Percentiles rank a stretch among this genome's conserved stretches.
Conservation (phyloP, 2,329 filamentous ascomycete genomes). For the Aspergillus oerlinghausenensis region DNA sequence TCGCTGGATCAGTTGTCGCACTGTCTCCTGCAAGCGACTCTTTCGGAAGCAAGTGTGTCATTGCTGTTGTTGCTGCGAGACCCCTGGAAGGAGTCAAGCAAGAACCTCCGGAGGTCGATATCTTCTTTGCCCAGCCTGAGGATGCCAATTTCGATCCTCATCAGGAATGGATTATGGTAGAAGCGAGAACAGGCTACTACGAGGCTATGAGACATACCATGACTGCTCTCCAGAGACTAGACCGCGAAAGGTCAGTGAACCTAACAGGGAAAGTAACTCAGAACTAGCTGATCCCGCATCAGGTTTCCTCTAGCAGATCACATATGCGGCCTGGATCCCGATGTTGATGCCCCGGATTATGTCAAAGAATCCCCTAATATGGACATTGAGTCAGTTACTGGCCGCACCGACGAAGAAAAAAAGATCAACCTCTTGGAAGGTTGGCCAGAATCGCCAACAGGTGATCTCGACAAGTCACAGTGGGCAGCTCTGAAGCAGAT, state of each 20-base stretch:
- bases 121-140: slow-evolving; percentile 61
- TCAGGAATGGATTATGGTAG: slow-evolving; percentile 71
- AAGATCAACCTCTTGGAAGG: slow-evolving; percentile 51
- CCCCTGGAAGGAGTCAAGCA: slow-evolving; percentile 59
- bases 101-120: slow-evolving; percentile 67
- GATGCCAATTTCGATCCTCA: slow-evolving; percentile 66
- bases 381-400: slow-evolving; percentile 47
- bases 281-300: slow-evolving; percentile 5
- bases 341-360: slow-evolving; percentile 50
- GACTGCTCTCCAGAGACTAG: slow-evolving; percentile 64
- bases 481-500: slow-evolving; percentile 64
- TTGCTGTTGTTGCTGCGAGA: slow-evolving; percentile 69
- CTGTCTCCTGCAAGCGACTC: slow-evolving; percentile 52
- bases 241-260: slow-evolving; percentile 44
- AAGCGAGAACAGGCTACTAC: slow-evolving; percentile 68
- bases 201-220: slow-evolving; percentile 72
- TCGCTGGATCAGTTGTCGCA: slow-evolving; percentile 52
- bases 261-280: background rate
- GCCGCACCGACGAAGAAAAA: slow-evolving; percentile 28
- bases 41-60: slow-evolving; percentile 61
- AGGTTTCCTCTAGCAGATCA: slow-evolving; percentile 45
- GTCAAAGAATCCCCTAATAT: slow-evolving; percentile 46
- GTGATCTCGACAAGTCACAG: slow-evolving; percentile 66
- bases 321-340: slow-evolving; percentile 34
- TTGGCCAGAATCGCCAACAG: slow-evolving; percentile 47